Percentiles rank a stretch among this genome's conserved stretches.
Evolutionary conservation across 352 stramenopile species (phyloP).

Genomic region (Pythium monospermum): DNA sequence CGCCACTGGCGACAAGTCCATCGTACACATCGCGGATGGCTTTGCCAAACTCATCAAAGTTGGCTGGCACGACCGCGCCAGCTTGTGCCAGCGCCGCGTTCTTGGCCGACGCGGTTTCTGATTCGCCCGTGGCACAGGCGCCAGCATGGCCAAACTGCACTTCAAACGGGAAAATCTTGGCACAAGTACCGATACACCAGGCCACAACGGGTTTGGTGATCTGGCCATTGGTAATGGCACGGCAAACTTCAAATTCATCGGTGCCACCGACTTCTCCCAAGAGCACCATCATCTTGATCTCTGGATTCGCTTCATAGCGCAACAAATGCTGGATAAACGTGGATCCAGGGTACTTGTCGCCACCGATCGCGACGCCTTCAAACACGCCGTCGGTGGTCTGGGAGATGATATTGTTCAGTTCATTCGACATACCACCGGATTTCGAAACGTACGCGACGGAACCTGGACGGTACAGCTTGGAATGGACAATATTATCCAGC

Average conservation of each 20-base stretch:
- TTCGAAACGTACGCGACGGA: slow-evolving; percentile 97
- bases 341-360: slow-evolving; percentile 95
- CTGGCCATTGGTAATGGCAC: slow-evolving; percentile 89
- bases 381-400: slow-evolving; percentile 95
- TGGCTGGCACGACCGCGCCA: slow-evolving; percentile 90
- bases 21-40: slow-evolving; percentile 90
- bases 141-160: slow-evolving; percentile 97
- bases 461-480: slow-evolving; percentile 94
- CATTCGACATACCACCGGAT: slow-evolving; percentile 96
- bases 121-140: slow-evolving; percentile 89
- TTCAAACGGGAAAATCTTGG: slow-evolving; percentile 96
- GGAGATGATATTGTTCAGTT: slow-evolving; percentile 98
- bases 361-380: slow-evolving; percentile 92
- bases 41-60: slow-evolving; percentile 94
- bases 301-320: slow-evolving; percentile 94
- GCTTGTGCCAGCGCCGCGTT: slow-evolving; percentile 88
- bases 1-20: slow-evolving; percentile 66
- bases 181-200: slow-evolving; percentile 98
- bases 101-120: slow-evolving; percentile 93
- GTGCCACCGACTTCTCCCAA: slow-evolving; percentile 94
- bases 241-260: slow-evolving; percentile 95
- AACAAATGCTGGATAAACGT: slow-evolving; percentile 96
- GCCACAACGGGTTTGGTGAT: slow-evolving; percentile 96
- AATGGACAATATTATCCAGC: slow-evolving; percentile 98
- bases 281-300: slow-evolving; percentile 96